Evolutionary conservation across 176 grass and related monocot genomes (phyloP).

Genomic region (Rhynchospora breviuscula): DNA sequence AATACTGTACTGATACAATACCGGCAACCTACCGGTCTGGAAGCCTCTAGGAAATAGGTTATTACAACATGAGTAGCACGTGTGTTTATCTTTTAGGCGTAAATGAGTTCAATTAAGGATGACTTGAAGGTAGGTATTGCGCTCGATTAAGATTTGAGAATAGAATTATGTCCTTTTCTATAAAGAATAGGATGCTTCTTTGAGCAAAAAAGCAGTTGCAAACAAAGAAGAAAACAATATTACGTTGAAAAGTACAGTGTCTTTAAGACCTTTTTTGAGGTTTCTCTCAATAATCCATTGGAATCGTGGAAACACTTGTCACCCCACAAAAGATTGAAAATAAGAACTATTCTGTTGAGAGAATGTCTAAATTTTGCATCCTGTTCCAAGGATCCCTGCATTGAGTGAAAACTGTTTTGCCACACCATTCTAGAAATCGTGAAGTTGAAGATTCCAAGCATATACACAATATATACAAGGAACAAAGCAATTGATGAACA

Average conservation of each 20-base stretch:
- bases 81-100: not conserved
- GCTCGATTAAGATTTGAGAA: not conserved
- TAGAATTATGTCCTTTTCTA: constrained; percentile 7
- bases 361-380: not conserved
- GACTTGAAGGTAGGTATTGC: not conserved
- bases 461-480: not conserved
- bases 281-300: not conserved
- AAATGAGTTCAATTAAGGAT: not conserved
- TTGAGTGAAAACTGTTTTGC: constrained; percentile 10
- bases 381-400: not conserved
- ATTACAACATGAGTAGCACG: not conserved
- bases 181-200: constrained; percentile 16
- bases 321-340: not conserved
- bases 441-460: not conserved
- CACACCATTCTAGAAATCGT: constrained; percentile 2
- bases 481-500: not conserved
- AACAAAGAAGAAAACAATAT: not conserved
- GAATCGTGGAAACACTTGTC: not conserved
- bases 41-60: not conserved
- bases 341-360: not conserved
- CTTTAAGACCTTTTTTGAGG: not conserved
- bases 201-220: not conserved
- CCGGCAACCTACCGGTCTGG: not conserved
- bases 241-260: not conserved
- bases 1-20: not conserved